Evolutionary conservation across 768 basidiomycete genomes (phyloP).

Genomic region (Lactarius trivialis): DNA sequence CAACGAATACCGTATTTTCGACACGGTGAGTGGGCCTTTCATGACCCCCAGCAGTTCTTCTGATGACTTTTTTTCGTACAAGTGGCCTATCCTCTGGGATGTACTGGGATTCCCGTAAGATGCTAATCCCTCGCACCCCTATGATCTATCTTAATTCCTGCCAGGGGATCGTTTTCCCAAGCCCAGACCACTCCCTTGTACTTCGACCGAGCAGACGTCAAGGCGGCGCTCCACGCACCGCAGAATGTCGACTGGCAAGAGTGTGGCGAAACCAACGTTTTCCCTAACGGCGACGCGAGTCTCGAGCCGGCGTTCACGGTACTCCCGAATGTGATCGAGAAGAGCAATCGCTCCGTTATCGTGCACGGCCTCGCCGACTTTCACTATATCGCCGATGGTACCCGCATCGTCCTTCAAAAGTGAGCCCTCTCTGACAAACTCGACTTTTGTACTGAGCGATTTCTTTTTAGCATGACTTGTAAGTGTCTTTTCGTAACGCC

Average conservation of each 20-base stretch:
- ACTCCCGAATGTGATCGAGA: slow-evolving; percentile 70
- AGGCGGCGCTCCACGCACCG: slow-evolving; percentile 66
- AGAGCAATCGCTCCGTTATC: slow-evolving; percentile 61
- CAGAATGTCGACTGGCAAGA: slow-evolving; percentile 52
- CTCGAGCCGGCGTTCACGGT: slow-evolving; percentile 57
- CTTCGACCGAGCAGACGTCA: slow-evolving; percentile 64
- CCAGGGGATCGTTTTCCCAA: slow-evolving; percentile 49
- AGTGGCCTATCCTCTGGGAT: slow-evolving; percentile 67
- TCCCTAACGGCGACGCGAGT: slow-evolving; percentile 55
- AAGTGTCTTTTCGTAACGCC: not conserved
- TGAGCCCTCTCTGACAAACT: slow-evolving; percentile 19
- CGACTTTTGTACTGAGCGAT: not conserved
- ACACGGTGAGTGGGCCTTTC: slow-evolving; percentile 37
- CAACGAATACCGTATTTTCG: slow-evolving; percentile 72
- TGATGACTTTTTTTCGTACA: not conserved
- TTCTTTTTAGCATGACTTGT: slow-evolving; percentile 19
- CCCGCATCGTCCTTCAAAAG: slow-evolving; percentile 35
- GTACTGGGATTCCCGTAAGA: slow-evolving; percentile 70
- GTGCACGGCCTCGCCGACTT: slow-evolving; percentile 71
- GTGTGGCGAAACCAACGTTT: slow-evolving; percentile 55
- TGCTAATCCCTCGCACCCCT: slow-evolving; percentile 22
- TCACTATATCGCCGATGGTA: slow-evolving; percentile 64
- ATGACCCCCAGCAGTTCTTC: not conserved
- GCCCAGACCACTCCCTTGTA: slow-evolving; percentile 55
- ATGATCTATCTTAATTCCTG: not conserved